Evolutionary conservation across 2,329 filamentous ascomycete species (phyloP).

Genomic region (Phoma herbarum): DNA sequence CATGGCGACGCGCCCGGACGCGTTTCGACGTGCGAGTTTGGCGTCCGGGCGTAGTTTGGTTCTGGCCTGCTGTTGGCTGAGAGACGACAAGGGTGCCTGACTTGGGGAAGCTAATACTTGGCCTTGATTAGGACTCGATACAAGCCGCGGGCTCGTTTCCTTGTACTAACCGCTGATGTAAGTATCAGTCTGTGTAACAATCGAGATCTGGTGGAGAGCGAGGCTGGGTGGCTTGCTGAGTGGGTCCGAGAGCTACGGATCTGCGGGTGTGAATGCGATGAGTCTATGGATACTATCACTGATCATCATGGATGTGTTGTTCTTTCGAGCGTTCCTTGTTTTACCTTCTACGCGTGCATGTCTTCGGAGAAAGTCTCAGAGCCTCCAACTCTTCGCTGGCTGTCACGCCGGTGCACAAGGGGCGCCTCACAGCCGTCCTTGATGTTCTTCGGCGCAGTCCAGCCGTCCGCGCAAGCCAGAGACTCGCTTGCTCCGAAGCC

Average conservation of each 20-base stretch:
- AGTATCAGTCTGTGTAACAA: background rate
- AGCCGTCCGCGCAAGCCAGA: constrained; percentile 10
- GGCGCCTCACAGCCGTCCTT: background rate
- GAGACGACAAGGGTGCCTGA: constrained; percentile 3
- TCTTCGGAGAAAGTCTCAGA: background rate
- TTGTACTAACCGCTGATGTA: constrained; percentile 2
- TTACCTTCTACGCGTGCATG: background rate
- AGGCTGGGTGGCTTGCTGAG: constrained; percentile 7
- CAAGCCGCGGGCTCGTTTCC: background rate
- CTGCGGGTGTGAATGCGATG: background rate
- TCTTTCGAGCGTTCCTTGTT: background rate
- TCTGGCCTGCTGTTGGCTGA: constrained; percentile 6
- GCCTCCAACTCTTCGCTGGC: background rate
- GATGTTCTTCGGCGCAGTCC: background rate
- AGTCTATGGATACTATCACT: background rate
- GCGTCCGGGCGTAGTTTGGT: constrained; percentile 9
- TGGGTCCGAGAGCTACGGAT: background rate
- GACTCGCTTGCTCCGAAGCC: constrained; percentile 2
- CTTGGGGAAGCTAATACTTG: background rate
- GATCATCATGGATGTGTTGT: background rate
- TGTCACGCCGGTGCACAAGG: background rate
- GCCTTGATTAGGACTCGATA: background rate
- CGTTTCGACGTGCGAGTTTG: constrained; percentile 25
- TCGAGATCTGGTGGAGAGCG: background rate
- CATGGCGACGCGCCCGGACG: constrained; percentile 24